A percentile compares a stretch with the other conserved stretches of the same genome.
These are phyloP conservation scores for Sporothrix luriei DNA, from an alignment of 2,329 filamentous ascomycete species.

Conservation along the genomic window DNA sequence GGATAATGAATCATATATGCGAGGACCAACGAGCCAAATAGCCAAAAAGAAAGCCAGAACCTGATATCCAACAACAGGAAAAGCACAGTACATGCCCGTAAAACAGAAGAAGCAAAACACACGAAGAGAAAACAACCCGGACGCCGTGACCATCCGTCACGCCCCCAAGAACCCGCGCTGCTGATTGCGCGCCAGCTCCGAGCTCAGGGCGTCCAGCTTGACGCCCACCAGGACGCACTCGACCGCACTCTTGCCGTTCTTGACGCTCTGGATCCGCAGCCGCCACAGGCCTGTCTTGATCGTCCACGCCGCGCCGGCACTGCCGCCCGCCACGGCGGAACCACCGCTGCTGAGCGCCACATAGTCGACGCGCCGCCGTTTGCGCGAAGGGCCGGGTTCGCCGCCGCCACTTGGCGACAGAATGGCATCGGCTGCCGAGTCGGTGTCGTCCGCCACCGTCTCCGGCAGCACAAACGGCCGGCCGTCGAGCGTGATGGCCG, in stretches of 20 bases:
- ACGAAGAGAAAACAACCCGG: too few relatives aligned
- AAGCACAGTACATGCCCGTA: neutral
- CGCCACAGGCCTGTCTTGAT: constrained; percentile 72
- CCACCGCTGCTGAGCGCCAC: constrained; percentile 39
- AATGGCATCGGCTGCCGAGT: neutral
- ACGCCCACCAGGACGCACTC: constrained; percentile 76
- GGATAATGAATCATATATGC: neutral
- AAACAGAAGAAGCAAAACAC: neutral
- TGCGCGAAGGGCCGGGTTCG: constrained; percentile 32
- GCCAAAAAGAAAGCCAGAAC: neutral
- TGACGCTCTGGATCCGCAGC: constrained; percentile 61
- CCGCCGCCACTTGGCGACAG: constrained; percentile 19
- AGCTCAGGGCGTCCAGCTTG: constrained; percentile 71
- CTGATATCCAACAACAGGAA: neutral
- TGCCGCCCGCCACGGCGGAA: constrained; percentile 41
- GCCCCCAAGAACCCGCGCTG: constrained; percentile 62
- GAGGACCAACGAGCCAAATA: too few relatives aligned
- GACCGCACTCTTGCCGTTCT: constrained; percentile 55
- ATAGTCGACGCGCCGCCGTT: constrained; percentile 45
- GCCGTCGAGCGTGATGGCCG: constrained; percentile 63
- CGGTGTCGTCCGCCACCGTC: constrained; percentile 1
- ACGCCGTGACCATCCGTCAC: neutral
- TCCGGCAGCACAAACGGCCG: constrained; percentile 46
- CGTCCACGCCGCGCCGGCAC: constrained; percentile 55
- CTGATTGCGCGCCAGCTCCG: constrained; percentile 67